Conservation (phyloP, 345 rosid species). For the Atalantia buxifolia region DNA sequence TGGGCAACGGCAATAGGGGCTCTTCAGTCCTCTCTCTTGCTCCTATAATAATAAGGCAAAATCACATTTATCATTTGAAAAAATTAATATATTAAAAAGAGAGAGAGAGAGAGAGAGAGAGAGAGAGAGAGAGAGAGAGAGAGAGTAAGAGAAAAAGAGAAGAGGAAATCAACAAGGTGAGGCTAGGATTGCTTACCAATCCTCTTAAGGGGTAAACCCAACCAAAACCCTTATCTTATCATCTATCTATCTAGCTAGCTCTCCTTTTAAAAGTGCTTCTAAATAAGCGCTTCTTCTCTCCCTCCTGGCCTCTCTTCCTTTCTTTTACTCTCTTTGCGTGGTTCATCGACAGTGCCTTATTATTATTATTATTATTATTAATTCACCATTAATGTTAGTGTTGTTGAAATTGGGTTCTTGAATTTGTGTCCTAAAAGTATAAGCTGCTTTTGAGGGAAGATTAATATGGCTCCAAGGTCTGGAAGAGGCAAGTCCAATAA, state of each 20-base stretch:
- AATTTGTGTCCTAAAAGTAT: background rate
- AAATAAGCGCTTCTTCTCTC: background rate
- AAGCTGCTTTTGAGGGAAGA: background rate
- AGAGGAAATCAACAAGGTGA: constrained; percentile 45
- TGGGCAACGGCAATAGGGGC: background rate
- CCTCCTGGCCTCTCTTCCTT: background rate
- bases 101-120: background rate
- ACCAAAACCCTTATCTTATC: constrained; percentile 43
- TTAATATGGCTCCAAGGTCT: constrained; percentile 56
- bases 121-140: background rate
- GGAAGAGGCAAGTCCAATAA: constrained; percentile 49
- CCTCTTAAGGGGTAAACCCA: constrained; percentile 22
- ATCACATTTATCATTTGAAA: background rate
- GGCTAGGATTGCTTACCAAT: constrained; percentile 57
- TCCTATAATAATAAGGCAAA: constrained; percentile 3
- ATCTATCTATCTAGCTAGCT: constrained; percentile 7
- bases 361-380: too few relatives aligned
- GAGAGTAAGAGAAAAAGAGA: constrained; percentile 7
- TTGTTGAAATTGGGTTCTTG: constrained; percentile 9
- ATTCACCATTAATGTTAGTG: background rate
- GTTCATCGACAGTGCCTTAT: background rate
- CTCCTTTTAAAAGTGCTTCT: constrained; percentile 1
- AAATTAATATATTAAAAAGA: too few relatives aligned
- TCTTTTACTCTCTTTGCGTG: background rate
- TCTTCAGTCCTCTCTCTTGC: background rate